Base-by-base conservation (phyloP, 1,284 basidiomycete species). In the Ceratobasidium sp. region DNA sequence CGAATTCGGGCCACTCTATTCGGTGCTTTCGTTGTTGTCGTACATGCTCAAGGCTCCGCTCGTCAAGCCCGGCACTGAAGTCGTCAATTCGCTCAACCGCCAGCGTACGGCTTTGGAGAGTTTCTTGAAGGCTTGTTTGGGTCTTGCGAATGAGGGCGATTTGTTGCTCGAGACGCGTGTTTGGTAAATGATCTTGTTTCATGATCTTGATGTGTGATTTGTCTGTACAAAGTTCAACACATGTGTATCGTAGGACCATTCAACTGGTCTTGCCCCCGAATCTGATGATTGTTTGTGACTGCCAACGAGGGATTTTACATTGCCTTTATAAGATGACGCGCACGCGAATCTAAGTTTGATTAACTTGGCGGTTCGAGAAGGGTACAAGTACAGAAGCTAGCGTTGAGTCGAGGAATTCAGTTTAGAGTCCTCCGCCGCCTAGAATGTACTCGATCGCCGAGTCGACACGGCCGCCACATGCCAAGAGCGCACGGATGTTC, bases 21-120 rank as follows among this genome's bases (percentile, higher is more conserved):
- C 93, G 13, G 94, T 98, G 75, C 88, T 98, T 67, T 97, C 95
- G 64, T 89, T 98, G 80, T 88, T 98, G 77, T 94, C 92, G 73
- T 98, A 96, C 89, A 97, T 97, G 96, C 93, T 97, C 87, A 97
- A 98, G 90, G 97, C 97, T 0, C 96, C 97, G 40, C 90, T 98
- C 82, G 96, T 98, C 87, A 99, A 99, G 90, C 96, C 96, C 80
- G 97, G 89, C 59, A 80, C 80, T 56, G 80, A 81, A 91, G 96
- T 98, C 81, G 94, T 99, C 86, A 99, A 99, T 91, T 94, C 93
- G 83, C 90, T 99, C 81, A 94, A 93, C 86, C 91, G 97, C 84
- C 97, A 99, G 89, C 92, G 96, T 83, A 95, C 96, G 80, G 97
- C 95, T 26, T 91, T 98, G 80, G 97, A 98, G 87, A 89, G 91